phyloP scores from a whole-genome alignment of 257 asterid species.

The Solanum bulbocastanum region DNA sequence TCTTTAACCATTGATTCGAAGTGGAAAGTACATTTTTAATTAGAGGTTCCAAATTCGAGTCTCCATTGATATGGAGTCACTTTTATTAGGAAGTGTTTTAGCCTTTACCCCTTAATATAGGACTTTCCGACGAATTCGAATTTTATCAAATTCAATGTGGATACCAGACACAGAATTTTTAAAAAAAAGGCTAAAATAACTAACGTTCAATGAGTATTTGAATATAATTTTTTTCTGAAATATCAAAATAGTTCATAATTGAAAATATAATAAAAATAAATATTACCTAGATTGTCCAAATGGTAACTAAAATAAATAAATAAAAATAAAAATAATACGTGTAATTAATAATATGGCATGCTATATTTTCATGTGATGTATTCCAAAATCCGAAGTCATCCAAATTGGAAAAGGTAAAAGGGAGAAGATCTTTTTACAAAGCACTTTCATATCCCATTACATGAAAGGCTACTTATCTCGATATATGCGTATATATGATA shows the following conservation, averaged over 20 bases:
- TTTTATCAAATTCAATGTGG: background rate
- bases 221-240: background rate
- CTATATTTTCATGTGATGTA: background rate
- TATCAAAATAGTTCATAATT: background rate
- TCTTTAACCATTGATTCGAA: no score
- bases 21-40: background rate
- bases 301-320: background rate
- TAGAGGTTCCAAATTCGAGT: no score
- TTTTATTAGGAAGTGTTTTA: background rate
- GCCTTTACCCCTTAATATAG: background rate
- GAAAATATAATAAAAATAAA: background rate
- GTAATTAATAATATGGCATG: background rate
- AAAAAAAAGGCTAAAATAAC: background rate
- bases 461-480: background rate
- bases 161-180: accelerated
- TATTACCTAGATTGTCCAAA: background rate
- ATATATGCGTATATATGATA: background rate
- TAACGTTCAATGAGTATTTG: background rate
- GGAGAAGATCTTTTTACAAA: background rate
- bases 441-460: background rate
- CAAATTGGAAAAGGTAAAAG: background rate
- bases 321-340: background rate
- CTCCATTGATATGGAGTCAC: accelerated
- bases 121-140: accelerated
- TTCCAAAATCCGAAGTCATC: background rate